Evolutionary conservation across 176 grass and related monocot genomes (phyloP).

Genomic region (Bothriochloa decipiens): DNA sequence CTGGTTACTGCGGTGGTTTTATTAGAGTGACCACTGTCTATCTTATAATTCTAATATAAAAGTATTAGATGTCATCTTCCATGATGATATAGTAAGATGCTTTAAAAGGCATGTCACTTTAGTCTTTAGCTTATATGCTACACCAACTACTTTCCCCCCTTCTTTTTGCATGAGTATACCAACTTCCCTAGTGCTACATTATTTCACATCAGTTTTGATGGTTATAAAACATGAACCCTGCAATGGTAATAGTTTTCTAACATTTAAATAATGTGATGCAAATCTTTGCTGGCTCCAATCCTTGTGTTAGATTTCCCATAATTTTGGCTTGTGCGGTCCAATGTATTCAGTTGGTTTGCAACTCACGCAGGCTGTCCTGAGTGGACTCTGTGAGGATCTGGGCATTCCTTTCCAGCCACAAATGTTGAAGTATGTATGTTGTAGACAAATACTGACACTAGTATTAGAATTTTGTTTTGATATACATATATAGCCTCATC

Average conservation of each 20-base stretch:
- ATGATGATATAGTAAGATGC: conserved; percentile 10
- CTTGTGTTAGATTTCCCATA: conserved; percentile 12
- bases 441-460: neutral
- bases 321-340: neutral
- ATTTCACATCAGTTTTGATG: neutral
- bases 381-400: conserved; percentile 83
- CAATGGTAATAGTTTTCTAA: neutral
- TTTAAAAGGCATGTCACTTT: conserved; percentile 27
- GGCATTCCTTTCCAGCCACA: conserved; percentile 84
- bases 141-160: neutral
- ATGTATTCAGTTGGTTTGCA: conserved; percentile 29
- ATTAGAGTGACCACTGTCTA: neutral
- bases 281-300: conserved; percentile 6
- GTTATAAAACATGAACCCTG: conserved; percentile 3
- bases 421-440: conserved; percentile 76
- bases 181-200: conserved; percentile 3
- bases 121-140: conserved; percentile 29
- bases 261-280: conserved; percentile 11
- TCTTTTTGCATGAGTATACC: neutral
- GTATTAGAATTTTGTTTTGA: conserved; percentile 4
- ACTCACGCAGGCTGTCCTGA: conserved; percentile 64
- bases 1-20: conserved; percentile 11
- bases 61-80: neutral
- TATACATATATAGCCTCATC: neutral
- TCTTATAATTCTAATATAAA: neutral